Evolutionary conservation across 306 rosid species (phyloP).

Genomic region (Rosa multiflora): DNA sequence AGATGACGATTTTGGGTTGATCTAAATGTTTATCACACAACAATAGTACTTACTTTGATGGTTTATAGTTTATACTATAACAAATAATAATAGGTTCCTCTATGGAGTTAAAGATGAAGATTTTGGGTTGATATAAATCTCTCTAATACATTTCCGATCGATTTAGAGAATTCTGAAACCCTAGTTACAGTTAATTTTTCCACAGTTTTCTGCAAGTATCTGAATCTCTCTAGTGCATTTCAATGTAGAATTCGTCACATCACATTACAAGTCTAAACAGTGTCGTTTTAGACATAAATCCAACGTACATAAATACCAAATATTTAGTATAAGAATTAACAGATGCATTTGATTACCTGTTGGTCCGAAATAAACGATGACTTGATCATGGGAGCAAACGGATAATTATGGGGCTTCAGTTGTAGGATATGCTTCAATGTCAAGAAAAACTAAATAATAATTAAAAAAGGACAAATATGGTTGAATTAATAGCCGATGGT

Average conservation of each 20-base stretch:
- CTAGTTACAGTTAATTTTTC: neutral
- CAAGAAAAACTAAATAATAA: neutral
- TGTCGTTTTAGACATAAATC: neutral
- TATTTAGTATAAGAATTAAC: neutral
- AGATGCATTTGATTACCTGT: neutral
- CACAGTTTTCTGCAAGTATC: neutral
- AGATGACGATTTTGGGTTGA: neutral
- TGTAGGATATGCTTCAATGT: neutral
- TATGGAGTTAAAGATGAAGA: neutral
- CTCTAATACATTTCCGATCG: neutral
- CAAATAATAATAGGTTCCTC: too few species aligned
- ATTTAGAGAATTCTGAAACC: neutral
- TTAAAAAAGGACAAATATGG: constrained; percentile 32
- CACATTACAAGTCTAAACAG: neutral
- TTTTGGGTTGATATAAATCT: neutral
- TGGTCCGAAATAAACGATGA: constrained; percentile 6
- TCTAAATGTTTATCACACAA: too few species aligned
- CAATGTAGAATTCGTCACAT: neutral
- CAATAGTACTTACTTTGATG: too few species aligned
- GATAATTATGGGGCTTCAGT: neutral
- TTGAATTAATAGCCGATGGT: constrained; percentile 44
- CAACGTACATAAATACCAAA: neutral
- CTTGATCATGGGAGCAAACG: constrained; percentile 10
- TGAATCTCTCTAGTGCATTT: neutral
- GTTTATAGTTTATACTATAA: too few species aligned